phyloP scores from a whole-genome alignment of 257 asterid genomes.

The Plantago ovata region DNA sequence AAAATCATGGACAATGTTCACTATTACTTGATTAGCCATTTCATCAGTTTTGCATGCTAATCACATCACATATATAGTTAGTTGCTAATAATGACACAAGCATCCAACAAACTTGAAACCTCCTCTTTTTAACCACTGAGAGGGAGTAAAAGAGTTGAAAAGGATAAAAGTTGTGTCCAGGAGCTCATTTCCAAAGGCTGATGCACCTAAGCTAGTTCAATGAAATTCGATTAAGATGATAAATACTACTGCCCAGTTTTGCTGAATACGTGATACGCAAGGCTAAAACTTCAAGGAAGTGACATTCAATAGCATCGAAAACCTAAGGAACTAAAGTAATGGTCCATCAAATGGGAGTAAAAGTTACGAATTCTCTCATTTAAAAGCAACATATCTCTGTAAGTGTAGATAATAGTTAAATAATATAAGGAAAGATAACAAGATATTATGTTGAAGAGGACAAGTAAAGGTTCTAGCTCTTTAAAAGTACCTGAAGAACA shows the following conservation, averaged over 20 bases:
- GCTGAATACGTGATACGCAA: too few relatives aligned
- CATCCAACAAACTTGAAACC: background rate
- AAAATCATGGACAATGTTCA: too few relatives aligned
- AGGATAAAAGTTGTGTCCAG: background rate
- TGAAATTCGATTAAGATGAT: background rate
- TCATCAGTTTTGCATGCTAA: too few relatives aligned
- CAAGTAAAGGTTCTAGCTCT: background rate
- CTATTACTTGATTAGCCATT: too few relatives aligned
- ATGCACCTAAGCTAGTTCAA: background rate
- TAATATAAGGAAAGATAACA: background rate
- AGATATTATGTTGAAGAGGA: background rate
- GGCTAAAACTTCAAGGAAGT: too few relatives aligned
- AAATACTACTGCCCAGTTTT: too few relatives aligned
- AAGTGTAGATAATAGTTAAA: background rate
- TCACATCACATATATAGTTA: background rate
- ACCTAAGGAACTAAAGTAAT: too few relatives aligned
- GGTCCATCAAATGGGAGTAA: too few relatives aligned
- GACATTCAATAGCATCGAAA: too few relatives aligned
- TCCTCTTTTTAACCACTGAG: background rate
- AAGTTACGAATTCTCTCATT: too few relatives aligned
- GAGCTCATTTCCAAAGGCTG: background rate
- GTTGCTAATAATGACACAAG: background rate
- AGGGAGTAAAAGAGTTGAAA: background rate
- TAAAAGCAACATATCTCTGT: too few relatives aligned
- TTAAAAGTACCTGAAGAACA: constrained; percentile 67